Evolutionary conservation across 768 basidiomycete species (phyloP).

Genomic region (Lactarius vividus): DNA sequence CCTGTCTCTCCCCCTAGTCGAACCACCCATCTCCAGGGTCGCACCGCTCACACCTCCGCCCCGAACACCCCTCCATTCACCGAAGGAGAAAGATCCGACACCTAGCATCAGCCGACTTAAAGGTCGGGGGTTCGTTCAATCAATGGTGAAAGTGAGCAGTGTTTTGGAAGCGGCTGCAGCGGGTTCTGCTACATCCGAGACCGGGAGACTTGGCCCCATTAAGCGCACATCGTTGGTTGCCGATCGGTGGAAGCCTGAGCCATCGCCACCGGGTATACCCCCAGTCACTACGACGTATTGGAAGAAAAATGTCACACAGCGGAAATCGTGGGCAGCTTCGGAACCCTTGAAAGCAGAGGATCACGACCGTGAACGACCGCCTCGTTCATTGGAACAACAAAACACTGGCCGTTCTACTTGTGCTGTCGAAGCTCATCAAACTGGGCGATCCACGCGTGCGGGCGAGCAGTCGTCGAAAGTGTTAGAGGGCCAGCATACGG

Average conservation of each 20-base stretch:
- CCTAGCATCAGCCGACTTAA: conserved; percentile 81
- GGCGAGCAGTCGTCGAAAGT: conserved; percentile 1
- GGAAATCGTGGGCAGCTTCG: conserved; percentile 21
- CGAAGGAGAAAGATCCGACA: conserved; percentile 65
- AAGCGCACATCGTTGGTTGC: conserved; percentile 18
- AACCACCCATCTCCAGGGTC: conserved; percentile 48
- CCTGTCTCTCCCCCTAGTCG: conserved; percentile 49
- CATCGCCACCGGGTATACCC: neutral
- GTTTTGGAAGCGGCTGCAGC: conserved; percentile 42
- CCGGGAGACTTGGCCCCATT: conserved; percentile 6
- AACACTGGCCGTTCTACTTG: neutral
- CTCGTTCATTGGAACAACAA: conserved; percentile 1
- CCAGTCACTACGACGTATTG: neutral
- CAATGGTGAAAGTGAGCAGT: conserved; percentile 69
- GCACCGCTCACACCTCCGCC: conserved; percentile 44
- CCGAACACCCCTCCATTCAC: conserved; percentile 54
- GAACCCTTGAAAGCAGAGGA: conserved; percentile 13
- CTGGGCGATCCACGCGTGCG: conserved; percentile 5
- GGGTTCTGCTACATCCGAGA: conserved; percentile 34
- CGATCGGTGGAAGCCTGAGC: conserved; percentile 24
- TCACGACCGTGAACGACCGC: neutral
- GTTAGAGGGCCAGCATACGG: conserved; percentile 8
- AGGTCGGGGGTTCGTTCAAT: conserved; percentile 85
- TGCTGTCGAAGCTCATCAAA: conserved; percentile 12
- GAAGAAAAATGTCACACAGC: conserved; percentile 5